Evolutionary conservation across 805 yeast genomes (phyloP), one percentile per base, ranked within the genome.

Genomic region (Candida ficus): DNA sequence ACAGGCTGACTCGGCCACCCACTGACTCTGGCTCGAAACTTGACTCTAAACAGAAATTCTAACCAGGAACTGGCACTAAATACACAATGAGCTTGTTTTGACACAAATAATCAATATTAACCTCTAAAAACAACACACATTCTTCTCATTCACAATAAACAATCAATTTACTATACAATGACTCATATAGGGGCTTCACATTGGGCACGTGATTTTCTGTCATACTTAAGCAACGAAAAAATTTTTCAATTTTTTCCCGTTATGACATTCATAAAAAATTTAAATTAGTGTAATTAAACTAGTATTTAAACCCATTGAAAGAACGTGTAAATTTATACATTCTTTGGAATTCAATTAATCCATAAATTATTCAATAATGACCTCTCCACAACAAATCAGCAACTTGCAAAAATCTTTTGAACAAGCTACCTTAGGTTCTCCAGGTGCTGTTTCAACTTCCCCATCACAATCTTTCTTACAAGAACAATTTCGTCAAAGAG

Each of bases 401-500:
- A 66, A 68, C 46, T 56, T 76, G 41, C 76, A 77, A 45, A 63
- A 72, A 41, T 61, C 79, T 12, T 79, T 83, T 55, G 73, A 78
- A 56, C 67, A 80, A 27, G 68, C 80, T 55, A 66, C 70, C 44
- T 56, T 78, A 47, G 71, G 78, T 19, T 75, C 83, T 13, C 75
- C 83, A 41, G 77, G 81, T 57, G 86, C 83, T 8, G 95, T 85
- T 45, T 81, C 90, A 7, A 82, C 91, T 21, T 84, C 93, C 5
- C 95, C 95, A 45, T 78, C 85, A 34, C 80, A 77, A 53, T 80
- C 90, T 14, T 83, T 75, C 62, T 64, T 83, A 51, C 57, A 61
- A 25, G 42, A 61, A 25, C 80, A 42, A 29, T 71, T 69, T 49
- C 62, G 68, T 47, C 60, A 60, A 41, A 70, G 69, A 54, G 57